phyloP scores from a whole-genome alignment of 495 filamentous ascomycete species.

The Penicillium paxilli region DNA sequence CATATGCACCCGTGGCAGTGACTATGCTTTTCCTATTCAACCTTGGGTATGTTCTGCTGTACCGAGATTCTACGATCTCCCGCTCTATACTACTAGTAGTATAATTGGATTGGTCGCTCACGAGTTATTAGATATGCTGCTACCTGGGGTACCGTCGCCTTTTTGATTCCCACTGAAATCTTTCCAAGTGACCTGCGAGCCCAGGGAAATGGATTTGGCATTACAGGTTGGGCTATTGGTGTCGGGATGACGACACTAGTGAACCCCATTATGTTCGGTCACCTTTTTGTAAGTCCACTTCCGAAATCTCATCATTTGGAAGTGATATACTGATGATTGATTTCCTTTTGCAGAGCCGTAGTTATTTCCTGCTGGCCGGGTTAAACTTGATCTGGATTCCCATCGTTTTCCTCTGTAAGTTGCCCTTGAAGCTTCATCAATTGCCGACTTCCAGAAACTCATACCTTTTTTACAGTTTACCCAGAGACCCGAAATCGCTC shows the following conservation, averaged over 20 bases:
- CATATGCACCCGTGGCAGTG: conserved; percentile 48
- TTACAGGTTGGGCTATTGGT: conserved; percentile 59
- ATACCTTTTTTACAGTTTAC: conserved; percentile 38
- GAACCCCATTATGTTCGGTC: conserved; percentile 51
- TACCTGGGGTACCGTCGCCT: conserved; percentile 57
- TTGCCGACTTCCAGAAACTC: neutral
- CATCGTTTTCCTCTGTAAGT: conserved; percentile 45
- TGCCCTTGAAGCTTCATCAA: neutral
- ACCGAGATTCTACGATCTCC: neutral
- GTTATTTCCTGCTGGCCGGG: conserved; percentile 54
- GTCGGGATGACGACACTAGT: conserved; percentile 55
- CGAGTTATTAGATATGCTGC: conserved; percentile 41
- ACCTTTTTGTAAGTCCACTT: conserved; percentile 27
- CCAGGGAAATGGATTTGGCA: conserved; percentile 57
- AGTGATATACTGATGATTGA: conserved; percentile 5
- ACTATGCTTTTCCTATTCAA: conserved; percentile 57
- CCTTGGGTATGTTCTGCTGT: conserved; percentile 40
- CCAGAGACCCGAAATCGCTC: conserved; percentile 58
- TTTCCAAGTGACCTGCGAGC: conserved; percentile 52
- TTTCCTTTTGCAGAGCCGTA: conserved; percentile 32
- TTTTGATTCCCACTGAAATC: conserved; percentile 54
- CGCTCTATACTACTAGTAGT: no score
- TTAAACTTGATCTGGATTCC: conserved; percentile 57
- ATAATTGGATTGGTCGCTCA: neutral
- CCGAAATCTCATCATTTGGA: neutral